Conservation (phyloP, 768 basidiomycete genomes). For the Mycena kentingensis region DNA sequence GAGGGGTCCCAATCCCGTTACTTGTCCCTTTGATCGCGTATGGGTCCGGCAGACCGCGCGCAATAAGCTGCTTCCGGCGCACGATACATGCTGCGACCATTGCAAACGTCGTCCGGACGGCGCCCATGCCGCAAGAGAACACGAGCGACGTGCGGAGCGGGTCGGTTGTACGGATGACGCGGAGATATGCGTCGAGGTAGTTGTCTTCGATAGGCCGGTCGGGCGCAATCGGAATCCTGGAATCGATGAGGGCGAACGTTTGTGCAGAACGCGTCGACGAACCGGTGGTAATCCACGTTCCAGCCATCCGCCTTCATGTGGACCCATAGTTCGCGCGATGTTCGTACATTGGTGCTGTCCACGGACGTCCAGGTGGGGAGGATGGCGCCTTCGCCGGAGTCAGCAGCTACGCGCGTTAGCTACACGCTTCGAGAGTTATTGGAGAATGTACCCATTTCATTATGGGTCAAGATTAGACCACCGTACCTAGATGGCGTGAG, state of each 20-base stretch:
- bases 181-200: conserved; percentile 92
- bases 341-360: conserved; percentile 79
- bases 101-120: conserved; percentile 93
- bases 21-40: conserved; percentile 50
- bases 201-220: conserved; percentile 95
- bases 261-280: conserved; percentile 11
- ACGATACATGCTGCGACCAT: conserved; percentile 94
- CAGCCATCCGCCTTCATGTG: conserved; percentile 79
- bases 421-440: background rate
- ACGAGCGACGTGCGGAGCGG: conserved; percentile 82
- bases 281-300: conserved; percentile 93
- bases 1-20: conserved; percentile 15
- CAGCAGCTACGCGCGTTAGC: conserved; percentile 42
- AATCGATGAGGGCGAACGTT: background rate
- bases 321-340: conserved; percentile 85
- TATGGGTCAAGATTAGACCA: conserved; percentile 89
- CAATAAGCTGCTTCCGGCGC: conserved; percentile 72
- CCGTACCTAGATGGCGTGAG: conserved; percentile 62
- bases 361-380: conserved; percentile 94
- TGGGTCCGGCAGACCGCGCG: conserved; percentile 73
- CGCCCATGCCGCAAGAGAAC: conserved; percentile 97
- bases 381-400: conserved; percentile 76
- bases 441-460: conserved; percentile 68
- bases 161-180: conserved; percentile 76
- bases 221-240: conserved; percentile 91